Evolutionary conservation across 2,329 filamentous ascomycete species (phyloP).

Genomic region (Coniella lustricola): DNA sequence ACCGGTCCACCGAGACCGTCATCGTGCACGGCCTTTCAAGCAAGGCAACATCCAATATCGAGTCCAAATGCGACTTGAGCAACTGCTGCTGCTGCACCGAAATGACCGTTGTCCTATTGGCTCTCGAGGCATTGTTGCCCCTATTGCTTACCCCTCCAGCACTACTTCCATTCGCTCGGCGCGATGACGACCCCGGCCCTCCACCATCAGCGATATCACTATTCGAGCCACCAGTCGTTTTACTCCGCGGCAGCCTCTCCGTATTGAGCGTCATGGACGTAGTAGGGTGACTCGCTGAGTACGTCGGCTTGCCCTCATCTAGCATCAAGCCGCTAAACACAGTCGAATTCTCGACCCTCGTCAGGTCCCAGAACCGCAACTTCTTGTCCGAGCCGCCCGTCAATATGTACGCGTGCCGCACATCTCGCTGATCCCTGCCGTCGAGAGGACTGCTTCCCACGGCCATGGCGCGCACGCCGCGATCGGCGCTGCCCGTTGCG

Average conservation of each 20-base stretch:
- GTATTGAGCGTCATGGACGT: constrained; percentile 58
- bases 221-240: constrained; percentile 23
- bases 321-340: constrained; percentile 71
- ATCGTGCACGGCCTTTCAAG: constrained; percentile 87
- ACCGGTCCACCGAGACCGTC: constrained; percentile 83
- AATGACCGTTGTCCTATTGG: constrained; percentile 74
- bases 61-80: constrained; percentile 79
- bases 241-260: constrained; percentile 45
- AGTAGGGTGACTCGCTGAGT: constrained; percentile 56
- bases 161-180: constrained; percentile 9
- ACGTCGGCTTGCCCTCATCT: constrained; percentile 68
- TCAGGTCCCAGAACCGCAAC: constrained; percentile 88
- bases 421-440: constrained; percentile 53
- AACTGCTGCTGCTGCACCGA: constrained; percentile 82
- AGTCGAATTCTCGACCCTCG: constrained; percentile 67
- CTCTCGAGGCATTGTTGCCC: constrained; percentile 28
- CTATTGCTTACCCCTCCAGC: too few species aligned
- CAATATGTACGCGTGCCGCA: constrained; percentile 75
- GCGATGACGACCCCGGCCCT: background rate
- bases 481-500: constrained; percentile 47
- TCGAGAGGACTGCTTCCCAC: constrained; percentile 65
- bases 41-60: constrained; percentile 79
- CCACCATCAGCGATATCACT: constrained; percentile 22
- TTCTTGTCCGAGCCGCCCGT: constrained; percentile 86
- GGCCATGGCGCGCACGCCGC: constrained; percentile 68